A percentile compares a stretch with the other conserved stretches of the same genome.
Evolutionary conservation across 108 stramenopile genomes (phyloP).

Genomic region (Aurantiochytrium sp.): DNA sequence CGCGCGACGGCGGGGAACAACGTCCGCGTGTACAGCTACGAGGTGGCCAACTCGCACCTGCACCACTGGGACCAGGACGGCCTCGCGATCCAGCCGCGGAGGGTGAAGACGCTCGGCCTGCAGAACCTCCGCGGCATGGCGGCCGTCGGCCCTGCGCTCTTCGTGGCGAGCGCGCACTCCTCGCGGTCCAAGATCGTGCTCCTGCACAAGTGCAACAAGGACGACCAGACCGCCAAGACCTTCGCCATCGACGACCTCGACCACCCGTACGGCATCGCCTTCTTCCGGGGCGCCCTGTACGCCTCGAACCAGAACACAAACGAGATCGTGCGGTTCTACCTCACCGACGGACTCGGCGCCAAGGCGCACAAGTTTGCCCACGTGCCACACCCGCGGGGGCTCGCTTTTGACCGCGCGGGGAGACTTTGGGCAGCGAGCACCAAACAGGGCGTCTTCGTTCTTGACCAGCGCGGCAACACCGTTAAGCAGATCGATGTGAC

Average conservation of each 20-base stretch:
- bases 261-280: not conserved
- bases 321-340: not conserved
- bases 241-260: conserved; percentile 5
- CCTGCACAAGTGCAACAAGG: not conserved
- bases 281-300: not conserved
- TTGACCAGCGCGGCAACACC: not conserved
- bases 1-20: not conserved
- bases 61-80: not conserved
- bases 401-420: not conserved
- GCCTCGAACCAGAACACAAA: conserved; percentile 5
- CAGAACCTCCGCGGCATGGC: conserved; percentile 8
- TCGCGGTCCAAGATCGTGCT: not conserved
- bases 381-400: not conserved
- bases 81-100: not conserved
- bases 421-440: not conserved
- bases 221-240: not conserved
- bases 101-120: not conserved
- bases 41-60: not conserved
- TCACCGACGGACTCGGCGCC: not conserved
- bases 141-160: not conserved
- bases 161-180: conserved; percentile 7
- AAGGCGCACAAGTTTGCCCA: conserved; percentile 12
- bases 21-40: conserved; percentile 3
- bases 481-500: not conserved
- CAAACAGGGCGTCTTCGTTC: not conserved